These are phyloP conservation scores for Phoenix roebelenii DNA, from an alignment of 176 grass and related monocot species.

Conservation along the genomic window DNA sequence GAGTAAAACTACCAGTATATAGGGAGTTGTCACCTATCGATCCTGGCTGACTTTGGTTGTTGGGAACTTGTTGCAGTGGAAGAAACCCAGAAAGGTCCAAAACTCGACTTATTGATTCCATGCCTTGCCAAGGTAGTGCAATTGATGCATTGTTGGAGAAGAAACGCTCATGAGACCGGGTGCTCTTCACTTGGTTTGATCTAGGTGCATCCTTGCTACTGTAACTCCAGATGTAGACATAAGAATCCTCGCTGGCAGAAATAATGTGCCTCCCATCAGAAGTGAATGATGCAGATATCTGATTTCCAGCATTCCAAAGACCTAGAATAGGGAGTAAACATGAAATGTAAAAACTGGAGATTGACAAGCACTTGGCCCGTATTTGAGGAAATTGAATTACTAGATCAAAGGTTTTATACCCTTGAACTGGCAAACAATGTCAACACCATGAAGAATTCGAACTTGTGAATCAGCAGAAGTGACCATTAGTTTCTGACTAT, in stretches of 20 bases:
- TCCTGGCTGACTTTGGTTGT: slow-evolving; percentile 17
- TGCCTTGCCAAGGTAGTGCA: slow-evolving; percentile 75
- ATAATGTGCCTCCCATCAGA: slow-evolving; percentile 78
- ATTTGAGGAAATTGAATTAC: slow-evolving; percentile 2
- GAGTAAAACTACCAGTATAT: slow-evolving; percentile 37
- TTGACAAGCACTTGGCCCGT: too few relatives aligned
- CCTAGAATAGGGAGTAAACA: slow-evolving; percentile 26
- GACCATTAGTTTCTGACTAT: slow-evolving; percentile 77
- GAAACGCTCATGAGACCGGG: slow-evolving; percentile 58
- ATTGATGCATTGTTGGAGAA: slow-evolving; percentile 46
- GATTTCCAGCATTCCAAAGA: slow-evolving; percentile 39
- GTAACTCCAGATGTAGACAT: slow-evolving; percentile 63
- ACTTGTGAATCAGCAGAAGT: slow-evolving; percentile 79
- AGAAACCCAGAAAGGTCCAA: slow-evolving; percentile 32
- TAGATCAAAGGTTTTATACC: slow-evolving; percentile 28
- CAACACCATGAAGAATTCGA: slow-evolving; percentile 58
- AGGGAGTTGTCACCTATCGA: slow-evolving; percentile 16
- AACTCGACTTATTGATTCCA: slow-evolving; percentile 19
- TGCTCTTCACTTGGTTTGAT: slow-evolving; percentile 28
- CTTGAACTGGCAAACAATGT: slow-evolving; percentile 67
- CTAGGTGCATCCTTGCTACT: slow-evolving; percentile 38
- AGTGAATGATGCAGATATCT: slow-evolving; percentile 66
- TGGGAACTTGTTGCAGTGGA: slow-evolving; percentile 24
- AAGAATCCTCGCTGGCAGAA: slow-evolving; percentile 66
- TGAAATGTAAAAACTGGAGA: too few relatives aligned